These are phyloP conservation scores for Cladophialophora immunda DNA, from an alignment of 2,329 filamentous ascomycete genomes.

Conservation along the genomic window DNA sequence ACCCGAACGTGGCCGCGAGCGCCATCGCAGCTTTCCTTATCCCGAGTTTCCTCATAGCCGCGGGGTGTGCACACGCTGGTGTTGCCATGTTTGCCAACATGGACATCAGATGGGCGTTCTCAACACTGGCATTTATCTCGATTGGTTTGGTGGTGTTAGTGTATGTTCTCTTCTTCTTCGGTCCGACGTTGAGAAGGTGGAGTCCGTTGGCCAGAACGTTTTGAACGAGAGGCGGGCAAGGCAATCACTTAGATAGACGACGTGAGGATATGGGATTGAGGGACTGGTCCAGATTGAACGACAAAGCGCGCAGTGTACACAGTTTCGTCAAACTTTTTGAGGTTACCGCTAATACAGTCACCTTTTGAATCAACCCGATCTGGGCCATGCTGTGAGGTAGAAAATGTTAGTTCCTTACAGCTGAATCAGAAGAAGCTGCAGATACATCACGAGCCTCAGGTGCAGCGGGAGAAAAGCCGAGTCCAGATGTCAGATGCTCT, in stretches of 20 bases:
- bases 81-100: conserved; percentile 51
- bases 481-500: neutral
- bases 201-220: conserved; percentile 46
- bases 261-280: neutral
- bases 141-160: conserved; percentile 52
- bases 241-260: neutral
- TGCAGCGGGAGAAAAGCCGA: neutral
- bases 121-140: conserved; percentile 52
- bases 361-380: neutral
- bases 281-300: neutral
- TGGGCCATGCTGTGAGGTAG: neutral
- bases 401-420: neutral
- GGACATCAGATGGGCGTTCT: conserved; percentile 53
- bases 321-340: neutral
- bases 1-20: conserved; percentile 53
- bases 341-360: neutral
- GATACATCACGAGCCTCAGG: conserved; percentile 1
- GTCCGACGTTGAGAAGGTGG: conserved; percentile 45
- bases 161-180: conserved; percentile 54
- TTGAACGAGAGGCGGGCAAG: neutral
- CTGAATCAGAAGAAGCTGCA: neutral
- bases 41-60: conserved; percentile 54
- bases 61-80: conserved; percentile 52
- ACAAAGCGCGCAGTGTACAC: neutral
- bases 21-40: conserved; percentile 56